Base-by-base conservation (phyloP, 192 early-diverging fungal genomes). In the Coemansia reversa region DNA sequence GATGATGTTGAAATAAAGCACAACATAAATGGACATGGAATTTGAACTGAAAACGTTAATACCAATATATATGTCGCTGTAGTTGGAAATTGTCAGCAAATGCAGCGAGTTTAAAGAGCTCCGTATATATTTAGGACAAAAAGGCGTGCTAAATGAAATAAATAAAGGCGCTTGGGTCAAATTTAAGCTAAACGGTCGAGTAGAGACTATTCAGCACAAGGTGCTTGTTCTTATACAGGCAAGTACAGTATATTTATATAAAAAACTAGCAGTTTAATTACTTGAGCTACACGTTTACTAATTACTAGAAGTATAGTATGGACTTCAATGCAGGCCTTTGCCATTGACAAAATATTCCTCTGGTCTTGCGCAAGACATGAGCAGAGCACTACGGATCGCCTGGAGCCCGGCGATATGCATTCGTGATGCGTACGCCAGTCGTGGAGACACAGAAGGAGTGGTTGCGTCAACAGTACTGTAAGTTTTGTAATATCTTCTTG, bases 61-160 rank as follows among this genome's bases (percentile, higher is more conserved):
- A 49, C 7, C 48, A 49, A 4, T 32, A 18, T 6, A 5, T 5
- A 29, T 7, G 7, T 5, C 32, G 27, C 7, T 60, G 25, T 78
- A 78, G 76, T 19, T 78, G 23, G 60, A 70, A n/a, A 28, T 16
- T 22, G 50, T 79, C 1, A 64, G 70, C 22, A 11, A 19, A 12
- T 63, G 60, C n/a, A 27, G 70, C 8, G 76, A 67, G 32, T 74
- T 79, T 58, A 49, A 47, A 20, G 25, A 48, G 2, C 56, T 79
- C 14, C 53, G 55, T 8, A 67, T 79, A 51, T 61, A 63, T 5
- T 27, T 42, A 32, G 76, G 76, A 11, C 76, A 79, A 30, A 79
- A 79, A 56, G 58, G 76, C 20, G 57, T 70, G 16, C 56, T 79
- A 4, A 74, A 79, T 28, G 65, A 63, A 18, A 67, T 79, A 65